Evolutionary conservation across 1,284 basidiomycete species (phyloP), one percentile per base, ranked within the genome.

Genomic region (Malassezia slooffiae): DNA sequence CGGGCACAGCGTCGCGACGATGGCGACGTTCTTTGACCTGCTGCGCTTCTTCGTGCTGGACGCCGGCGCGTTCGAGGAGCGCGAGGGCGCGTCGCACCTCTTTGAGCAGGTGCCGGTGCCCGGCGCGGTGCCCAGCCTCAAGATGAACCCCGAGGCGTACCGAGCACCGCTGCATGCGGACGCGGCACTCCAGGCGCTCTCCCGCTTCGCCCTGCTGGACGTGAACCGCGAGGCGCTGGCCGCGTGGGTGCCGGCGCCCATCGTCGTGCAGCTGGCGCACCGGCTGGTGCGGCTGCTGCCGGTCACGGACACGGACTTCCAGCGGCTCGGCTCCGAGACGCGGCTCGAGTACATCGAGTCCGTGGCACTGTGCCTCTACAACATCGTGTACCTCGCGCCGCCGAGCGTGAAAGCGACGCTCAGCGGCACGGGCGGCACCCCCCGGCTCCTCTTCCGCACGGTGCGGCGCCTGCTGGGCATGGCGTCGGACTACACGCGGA

Each of bases 281-380:
- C 75, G 77, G 6, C 76, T 93, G 15, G 76, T 91, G 43, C 80
- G 81, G 59, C 80, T 88, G 33, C 75, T 96, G 16, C 91, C 90
- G 5, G 71, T 90, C 45, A 73, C 78, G 16, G 80, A 83, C 47
- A 70, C 75, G 24, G 88, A 95, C 69, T 85, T 85, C 60, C 76
- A 79, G 51, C 71, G 86, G 50, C 72, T 81, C 52, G 79, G 82
- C 38, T 69, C 72, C 26, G 75, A 77, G 49, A 60, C 75, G 16
- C 85, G 84, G 77, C 71, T 90, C 33, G 79, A 80, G 30, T 84
- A 86, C 68, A 72, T 83, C 52, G 86, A 91, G 72, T 81, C 83
- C 48, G 72, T 78, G 32, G 75, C 83, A 16, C 79, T 90, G 74
- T 78, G 78, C 13, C 76, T 93, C 29, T 95, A 93, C 73, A 81